phyloP scores from a whole-genome alignment of 352 stramenopile genomes.

The Phytophthora melonis region DNA sequence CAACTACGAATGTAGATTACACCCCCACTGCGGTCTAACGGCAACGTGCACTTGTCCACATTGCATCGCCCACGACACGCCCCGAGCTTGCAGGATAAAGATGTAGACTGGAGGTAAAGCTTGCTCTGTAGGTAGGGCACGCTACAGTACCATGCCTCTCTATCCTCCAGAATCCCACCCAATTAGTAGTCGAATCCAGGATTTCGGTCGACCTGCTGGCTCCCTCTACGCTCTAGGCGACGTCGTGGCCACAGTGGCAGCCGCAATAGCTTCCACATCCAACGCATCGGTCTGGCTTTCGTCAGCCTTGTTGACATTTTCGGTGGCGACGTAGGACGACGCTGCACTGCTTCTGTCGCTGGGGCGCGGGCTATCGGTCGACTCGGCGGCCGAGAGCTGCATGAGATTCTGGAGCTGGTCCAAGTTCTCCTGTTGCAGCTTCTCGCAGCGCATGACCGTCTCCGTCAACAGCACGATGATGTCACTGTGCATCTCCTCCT shows the following conservation, averaged over 20 bases:
- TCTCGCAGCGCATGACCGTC: conserved; percentile 84
- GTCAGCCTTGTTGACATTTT: conserved; percentile 19
- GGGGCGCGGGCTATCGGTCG: conserved; percentile 28
- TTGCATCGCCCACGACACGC: conserved; percentile 3
- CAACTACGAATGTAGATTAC: background rate
- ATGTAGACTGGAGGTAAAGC: conserved; percentile 24
- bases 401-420: conserved; percentile 89
- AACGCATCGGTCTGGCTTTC: conserved; percentile 13
- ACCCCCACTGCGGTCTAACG: background rate
- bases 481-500: conserved; percentile 89
- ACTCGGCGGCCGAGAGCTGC: conserved; percentile 51
- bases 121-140: background rate
- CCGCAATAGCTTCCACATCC: conserved; percentile 23
- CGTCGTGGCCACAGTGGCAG: conserved; percentile 12
- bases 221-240: conserved; percentile 19
- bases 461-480: conserved; percentile 85
- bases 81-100: conserved; percentile 18
- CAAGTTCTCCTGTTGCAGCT: conserved; percentile 82
- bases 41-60: background rate
- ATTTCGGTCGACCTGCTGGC: conserved; percentile 8
- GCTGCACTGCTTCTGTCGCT: conserved; percentile 34
- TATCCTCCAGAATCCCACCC: conserved; percentile 21
- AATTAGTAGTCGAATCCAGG: conserved; percentile 15
- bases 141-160: conserved; percentile 5
- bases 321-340: conserved; percentile 31